Evolutionary conservation across 2,329 filamentous ascomycete genomes (phyloP).

Genomic region (Colletotrichum falcatum): DNA sequence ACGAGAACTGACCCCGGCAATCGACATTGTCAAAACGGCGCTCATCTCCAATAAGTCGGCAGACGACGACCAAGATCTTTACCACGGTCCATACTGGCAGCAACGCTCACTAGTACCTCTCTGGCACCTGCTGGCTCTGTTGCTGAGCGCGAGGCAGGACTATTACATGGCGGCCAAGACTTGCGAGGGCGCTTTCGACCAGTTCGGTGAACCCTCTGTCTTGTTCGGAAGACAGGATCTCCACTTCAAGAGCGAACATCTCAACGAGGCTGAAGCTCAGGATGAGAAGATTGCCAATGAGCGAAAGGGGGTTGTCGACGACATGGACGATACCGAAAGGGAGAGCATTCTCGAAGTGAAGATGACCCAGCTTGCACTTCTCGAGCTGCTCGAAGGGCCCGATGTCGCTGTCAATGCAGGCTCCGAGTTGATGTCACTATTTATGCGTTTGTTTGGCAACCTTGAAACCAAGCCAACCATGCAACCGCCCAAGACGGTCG

Average conservation of each 20-base stretch:
- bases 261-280: conserved; percentile 65
- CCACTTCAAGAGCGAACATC: conserved; percentile 73
- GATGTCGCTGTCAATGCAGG: conserved; percentile 89
- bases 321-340: conserved; percentile 87
- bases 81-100: conserved; percentile 66
- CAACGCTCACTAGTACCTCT: conserved; percentile 79
- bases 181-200: conserved; percentile 91
- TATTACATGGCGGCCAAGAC: conserved; percentile 83
- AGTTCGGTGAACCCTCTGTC: conserved; percentile 79
- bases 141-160: conserved; percentile 88
- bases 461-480: conserved; percentile 59
- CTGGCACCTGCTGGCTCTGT: conserved; percentile 90
- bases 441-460: conserved; percentile 80
- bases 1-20: conserved; percentile 81
- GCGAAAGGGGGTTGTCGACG: conserved; percentile 72
- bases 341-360: conserved; percentile 92
- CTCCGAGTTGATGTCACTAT: conserved; percentile 85
- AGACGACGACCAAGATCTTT: conserved; percentile 57
- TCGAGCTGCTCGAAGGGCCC: conserved; percentile 86
- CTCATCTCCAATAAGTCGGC: conserved; percentile 70
- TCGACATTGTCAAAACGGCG: conserved; percentile 84
- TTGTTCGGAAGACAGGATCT: conserved; percentile 74
- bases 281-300: conserved; percentile 45
- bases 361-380: conserved; percentile 89
- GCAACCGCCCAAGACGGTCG: conserved; percentile 56